These are phyloP conservation scores for Naganishia friedmannii DNA, from an alignment of 768 basidiomycete genomes.

Conservation along the genomic window DNA sequence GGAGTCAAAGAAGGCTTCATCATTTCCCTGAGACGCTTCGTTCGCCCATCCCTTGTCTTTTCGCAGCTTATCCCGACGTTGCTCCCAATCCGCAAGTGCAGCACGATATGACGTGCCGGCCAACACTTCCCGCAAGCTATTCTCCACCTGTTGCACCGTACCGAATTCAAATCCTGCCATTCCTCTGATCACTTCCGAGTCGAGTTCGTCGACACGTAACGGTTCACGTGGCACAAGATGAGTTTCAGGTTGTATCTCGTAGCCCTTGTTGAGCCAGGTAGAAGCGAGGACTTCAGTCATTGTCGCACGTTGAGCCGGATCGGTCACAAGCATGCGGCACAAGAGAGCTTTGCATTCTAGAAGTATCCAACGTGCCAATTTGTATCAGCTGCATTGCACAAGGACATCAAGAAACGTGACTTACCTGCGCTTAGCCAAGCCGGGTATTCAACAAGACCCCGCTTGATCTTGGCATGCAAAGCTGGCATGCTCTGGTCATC, in stretches of 20 bases:
- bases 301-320: conserved; percentile 76
- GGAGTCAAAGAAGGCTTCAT: conserved; percentile 5
- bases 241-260: conserved; percentile 70
- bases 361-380: background rate
- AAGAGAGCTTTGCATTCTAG: conserved; percentile 91
- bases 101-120: conserved; percentile 72
- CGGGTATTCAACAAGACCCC: conserved; percentile 93
- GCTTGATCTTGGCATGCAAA: conserved; percentile 96
- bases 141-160: conserved; percentile 77
- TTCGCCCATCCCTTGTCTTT: conserved; percentile 32
- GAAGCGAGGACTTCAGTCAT: conserved; percentile 80
- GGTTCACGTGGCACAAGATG: conserved; percentile 88
- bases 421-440: conserved; percentile 90
- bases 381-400: background rate
- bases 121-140: conserved; percentile 67
- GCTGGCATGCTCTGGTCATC: conserved; percentile 99
- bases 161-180: conserved; percentile 99
- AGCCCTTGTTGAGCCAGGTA: conserved; percentile 90
- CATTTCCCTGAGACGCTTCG: conserved; percentile 21
- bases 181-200: conserved; percentile 74
- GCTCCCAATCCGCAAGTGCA: conserved; percentile 74
- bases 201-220: conserved; percentile 80
- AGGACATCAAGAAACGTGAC: conserved; percentile 41
- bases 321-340: conserved; percentile 93
- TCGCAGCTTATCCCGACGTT: conserved; percentile 47